Conservation (phyloP, 1,139 yeast genomes). For the Yamadazyma atmosphaerica region DNA sequence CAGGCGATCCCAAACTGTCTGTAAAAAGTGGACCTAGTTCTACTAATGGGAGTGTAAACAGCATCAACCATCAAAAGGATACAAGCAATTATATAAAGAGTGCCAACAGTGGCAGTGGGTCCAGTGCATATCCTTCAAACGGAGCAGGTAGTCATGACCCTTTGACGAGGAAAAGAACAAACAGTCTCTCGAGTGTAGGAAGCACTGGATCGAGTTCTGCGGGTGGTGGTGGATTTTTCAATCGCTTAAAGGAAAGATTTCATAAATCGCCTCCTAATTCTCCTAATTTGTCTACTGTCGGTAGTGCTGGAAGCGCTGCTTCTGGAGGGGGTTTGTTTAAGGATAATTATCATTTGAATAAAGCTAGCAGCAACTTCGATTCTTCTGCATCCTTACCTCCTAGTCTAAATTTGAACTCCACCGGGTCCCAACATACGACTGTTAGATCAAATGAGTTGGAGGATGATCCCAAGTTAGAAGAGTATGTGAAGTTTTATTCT, state of each 20-base stretch:
- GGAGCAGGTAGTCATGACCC: background rate
- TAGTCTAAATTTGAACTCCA: background rate
- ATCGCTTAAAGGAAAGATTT: constrained; percentile 38
- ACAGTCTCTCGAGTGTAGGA: constrained; percentile 9
- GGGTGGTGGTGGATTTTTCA: constrained; percentile 35
- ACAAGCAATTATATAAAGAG: background rate
- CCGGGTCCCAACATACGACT: background rate
- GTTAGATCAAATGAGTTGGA: constrained; percentile 15
- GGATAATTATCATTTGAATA: constrained; percentile 9
- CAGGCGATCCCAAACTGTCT: constrained; percentile 4
- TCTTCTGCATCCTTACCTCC: constrained; percentile 3
- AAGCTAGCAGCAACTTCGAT: constrained; percentile 5
- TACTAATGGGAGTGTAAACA: background rate
- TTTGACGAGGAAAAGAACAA: constrained; percentile 7
- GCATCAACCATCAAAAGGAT: background rate
- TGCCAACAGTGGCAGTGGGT: background rate
- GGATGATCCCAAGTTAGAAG: constrained; percentile 56
- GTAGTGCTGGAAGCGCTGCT: background rate
- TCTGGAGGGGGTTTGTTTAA: constrained; percentile 7
- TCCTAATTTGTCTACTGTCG: constrained; percentile 9
- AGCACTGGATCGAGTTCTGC: constrained; percentile 5
- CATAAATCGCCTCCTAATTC: constrained; percentile 21
- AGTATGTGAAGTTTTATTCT: constrained; percentile 54
- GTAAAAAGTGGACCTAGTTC: background rate
- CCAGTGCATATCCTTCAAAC: too few species aligned